These are phyloP conservation scores for Xylariaceae sp. DNA, from an alignment of 2,329 filamentous ascomycete species.

Conservation along the genomic window DNA sequence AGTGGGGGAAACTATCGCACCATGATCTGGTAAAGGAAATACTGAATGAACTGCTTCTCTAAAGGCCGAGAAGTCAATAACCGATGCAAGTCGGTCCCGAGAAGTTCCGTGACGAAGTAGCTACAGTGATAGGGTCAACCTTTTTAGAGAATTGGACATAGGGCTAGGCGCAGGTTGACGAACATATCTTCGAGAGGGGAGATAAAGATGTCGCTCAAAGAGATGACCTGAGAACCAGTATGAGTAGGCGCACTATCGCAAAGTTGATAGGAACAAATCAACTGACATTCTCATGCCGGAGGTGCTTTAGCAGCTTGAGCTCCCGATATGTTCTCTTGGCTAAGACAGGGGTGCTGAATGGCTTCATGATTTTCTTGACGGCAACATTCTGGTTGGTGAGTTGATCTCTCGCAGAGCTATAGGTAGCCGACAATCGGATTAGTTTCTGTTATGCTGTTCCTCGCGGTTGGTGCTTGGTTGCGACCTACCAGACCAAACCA, in stretches of 20 bases:
- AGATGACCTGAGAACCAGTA: slow-evolving; percentile 74
- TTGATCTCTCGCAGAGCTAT: slow-evolving; percentile 94
- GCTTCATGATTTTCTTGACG: slow-evolving; percentile 99
- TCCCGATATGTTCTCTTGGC: slow-evolving; percentile 98
- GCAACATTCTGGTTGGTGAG: slow-evolving; percentile 96
- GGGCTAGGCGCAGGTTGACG: slow-evolving; percentile 41
- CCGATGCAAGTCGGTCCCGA: slow-evolving; percentile 95
- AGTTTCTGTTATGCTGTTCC: not conserved
- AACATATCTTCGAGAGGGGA: slow-evolving; percentile 98
- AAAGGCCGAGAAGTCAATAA: slow-evolving; percentile 93
- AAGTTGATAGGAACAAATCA: slow-evolving; percentile 14
- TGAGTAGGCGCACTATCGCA: slow-evolving; percentile 29
- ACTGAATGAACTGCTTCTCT: slow-evolving; percentile 99
- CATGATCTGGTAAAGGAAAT: slow-evolving; percentile 99
- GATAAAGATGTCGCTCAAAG: slow-evolving; percentile 99
- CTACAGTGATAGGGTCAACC: slow-evolving; percentile 51
- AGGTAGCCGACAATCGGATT: not conserved
- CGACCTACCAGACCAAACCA: slow-evolving; percentile 88
- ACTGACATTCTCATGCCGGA: slow-evolving; percentile 92
- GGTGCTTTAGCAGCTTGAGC: slow-evolving; percentile 94
- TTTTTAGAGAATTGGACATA: slow-evolving; percentile 16
- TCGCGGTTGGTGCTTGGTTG: slow-evolving; percentile 11
- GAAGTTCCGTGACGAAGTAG: slow-evolving; percentile 97
- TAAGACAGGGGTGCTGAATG: slow-evolving; percentile 97
- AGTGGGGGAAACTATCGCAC: slow-evolving; percentile 56